Percentiles rank a stretch among this genome's conserved stretches.
These are phyloP conservation scores for Ophiostoma quercus DNA, from an alignment of 2,329 filamentous ascomycete genomes.

Conservation along the genomic window DNA sequence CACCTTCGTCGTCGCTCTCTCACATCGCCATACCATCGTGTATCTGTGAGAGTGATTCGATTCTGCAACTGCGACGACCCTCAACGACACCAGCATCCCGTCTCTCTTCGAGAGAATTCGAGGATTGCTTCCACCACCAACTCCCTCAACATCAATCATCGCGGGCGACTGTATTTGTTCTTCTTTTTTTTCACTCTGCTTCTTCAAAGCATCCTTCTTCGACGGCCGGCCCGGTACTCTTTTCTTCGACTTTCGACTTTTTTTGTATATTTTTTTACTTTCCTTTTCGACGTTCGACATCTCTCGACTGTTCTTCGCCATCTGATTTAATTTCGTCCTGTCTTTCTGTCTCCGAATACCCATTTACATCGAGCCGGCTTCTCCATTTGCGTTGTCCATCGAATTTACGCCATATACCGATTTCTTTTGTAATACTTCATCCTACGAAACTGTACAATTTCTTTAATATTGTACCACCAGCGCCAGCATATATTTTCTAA, in stretches of 20 bases:
- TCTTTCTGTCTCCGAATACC: slow-evolving; percentile 2
- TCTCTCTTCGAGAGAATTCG: neutral
- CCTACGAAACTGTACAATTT: neutral
- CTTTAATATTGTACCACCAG: neutral
- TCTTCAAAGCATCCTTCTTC: slow-evolving; percentile 24
- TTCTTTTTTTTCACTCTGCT: slow-evolving; percentile 30
- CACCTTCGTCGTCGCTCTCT: slow-evolving; percentile 4
- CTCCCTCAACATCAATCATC: slow-evolving; percentile 28
- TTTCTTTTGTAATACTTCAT: slow-evolving; percentile 6
- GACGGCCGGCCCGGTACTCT: slow-evolving; percentile 30
- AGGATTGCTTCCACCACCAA: neutral
- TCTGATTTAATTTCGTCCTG: neutral
- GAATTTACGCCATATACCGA: neutral
- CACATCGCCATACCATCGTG: slow-evolving; percentile 11
- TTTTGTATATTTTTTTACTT: slow-evolving; percentile 15
- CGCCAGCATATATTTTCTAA: neutral
- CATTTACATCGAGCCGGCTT: slow-evolving; percentile 14
- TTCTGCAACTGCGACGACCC: neutral
- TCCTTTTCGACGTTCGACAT: neutral
- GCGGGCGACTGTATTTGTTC: slow-evolving; percentile 34
- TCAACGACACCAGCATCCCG: neutral
- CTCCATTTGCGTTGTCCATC: slow-evolving; percentile 5
- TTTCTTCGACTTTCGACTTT: slow-evolving; percentile 17
- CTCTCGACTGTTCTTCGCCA: slow-evolving; percentile 18
- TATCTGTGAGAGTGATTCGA: slow-evolving; percentile 9